phyloP scores from a whole-genome alignment of 495 filamentous ascomycete species.

The Aspergillus cavernicola region DNA sequence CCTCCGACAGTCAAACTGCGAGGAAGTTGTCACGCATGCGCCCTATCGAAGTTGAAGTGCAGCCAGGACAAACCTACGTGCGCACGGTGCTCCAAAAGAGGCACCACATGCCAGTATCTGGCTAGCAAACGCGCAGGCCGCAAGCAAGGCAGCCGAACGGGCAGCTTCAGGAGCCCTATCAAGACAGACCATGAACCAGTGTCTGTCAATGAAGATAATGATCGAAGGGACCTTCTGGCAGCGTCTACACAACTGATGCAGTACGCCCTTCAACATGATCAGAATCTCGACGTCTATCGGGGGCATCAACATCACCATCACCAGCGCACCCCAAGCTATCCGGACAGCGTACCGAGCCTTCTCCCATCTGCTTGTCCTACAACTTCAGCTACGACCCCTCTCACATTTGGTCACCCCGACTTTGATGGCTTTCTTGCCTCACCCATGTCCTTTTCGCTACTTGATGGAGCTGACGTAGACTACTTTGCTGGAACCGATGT shows the following conservation, averaged over 20 bases:
- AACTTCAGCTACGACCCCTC: slow-evolving; percentile 6
- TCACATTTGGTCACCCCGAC: slow-evolving; percentile 3
- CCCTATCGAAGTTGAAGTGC: slow-evolving; percentile 46
- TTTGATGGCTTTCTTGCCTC: slow-evolving; percentile 17
- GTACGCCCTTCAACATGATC: slow-evolving; percentile 4
- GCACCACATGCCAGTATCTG: slow-evolving; percentile 50
- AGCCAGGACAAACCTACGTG: slow-evolving; percentile 56
- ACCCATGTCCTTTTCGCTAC: slow-evolving; percentile 12
- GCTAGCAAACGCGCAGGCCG: slow-evolving; percentile 40
- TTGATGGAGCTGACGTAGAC: slow-evolving; percentile 5
- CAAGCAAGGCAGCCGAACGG: slow-evolving; percentile 17
- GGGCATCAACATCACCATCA: neutral
- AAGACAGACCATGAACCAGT: neutral
- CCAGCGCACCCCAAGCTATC: slow-evolving; percentile 5
- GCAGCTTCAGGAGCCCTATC: neutral
- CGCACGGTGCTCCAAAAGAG: slow-evolving; percentile 51
- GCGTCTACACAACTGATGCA: neutral
- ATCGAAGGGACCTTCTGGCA: neutral
- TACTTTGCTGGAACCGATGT: neutral
- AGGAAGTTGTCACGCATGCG: slow-evolving; percentile 23
- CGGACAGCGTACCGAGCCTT: slow-evolving; percentile 5
- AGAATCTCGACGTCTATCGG: neutral
- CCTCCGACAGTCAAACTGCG: slow-evolving; percentile 18
- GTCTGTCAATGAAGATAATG: neutral
- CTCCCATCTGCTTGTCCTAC: slow-evolving; percentile 10